Evolutionary conservation across 2,329 filamentous ascomycete genomes (phyloP).

Genomic region (Calonectria pseudoturangicola): DNA sequence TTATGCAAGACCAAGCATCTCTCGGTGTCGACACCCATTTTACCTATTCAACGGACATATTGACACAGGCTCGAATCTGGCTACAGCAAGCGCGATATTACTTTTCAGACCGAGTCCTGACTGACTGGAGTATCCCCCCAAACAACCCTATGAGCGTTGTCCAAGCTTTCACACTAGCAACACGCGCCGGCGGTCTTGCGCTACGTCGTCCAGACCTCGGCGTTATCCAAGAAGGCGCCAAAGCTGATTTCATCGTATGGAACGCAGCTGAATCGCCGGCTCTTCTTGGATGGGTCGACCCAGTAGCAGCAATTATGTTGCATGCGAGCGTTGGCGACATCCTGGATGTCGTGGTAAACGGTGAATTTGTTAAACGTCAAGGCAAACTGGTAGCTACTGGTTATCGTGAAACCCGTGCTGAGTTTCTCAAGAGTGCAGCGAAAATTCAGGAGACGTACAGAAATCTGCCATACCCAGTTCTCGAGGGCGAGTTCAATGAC

Average conservation of each 20-base stretch:
- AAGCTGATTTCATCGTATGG: conserved; percentile 73
- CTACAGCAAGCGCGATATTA: conserved; percentile 65
- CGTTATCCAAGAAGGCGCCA: conserved; percentile 67
- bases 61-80: conserved; percentile 73
- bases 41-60: conserved; percentile 69
- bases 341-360: conserved; percentile 69
- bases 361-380: conserved; percentile 66
- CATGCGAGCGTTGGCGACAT: conserved; percentile 73
- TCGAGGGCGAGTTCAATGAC: conserved; percentile 62
- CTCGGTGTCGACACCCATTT: conserved; percentile 74
- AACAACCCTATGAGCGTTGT: conserved; percentile 71
- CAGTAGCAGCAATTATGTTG: conserved; percentile 73
- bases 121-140: conserved; percentile 62
- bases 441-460: not conserved
- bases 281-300: conserved; percentile 73
- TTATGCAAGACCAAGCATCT: conserved; percentile 69
- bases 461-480: conserved; percentile 29
- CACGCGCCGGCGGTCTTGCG: conserved; percentile 70
- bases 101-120: conserved; percentile 62
- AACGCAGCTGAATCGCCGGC: conserved; percentile 64
- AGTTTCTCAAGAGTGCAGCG: not conserved
- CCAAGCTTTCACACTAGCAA: conserved; percentile 74
- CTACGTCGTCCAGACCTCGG: conserved; percentile 71
- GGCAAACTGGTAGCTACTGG: not conserved
- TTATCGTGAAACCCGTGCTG: not conserved